Percentiles rank a stretch among this genome's conserved stretches.
Evolutionary conservation across 768 basidiomycete species (phyloP).

Genomic region (Serendipita vermifera): DNA sequence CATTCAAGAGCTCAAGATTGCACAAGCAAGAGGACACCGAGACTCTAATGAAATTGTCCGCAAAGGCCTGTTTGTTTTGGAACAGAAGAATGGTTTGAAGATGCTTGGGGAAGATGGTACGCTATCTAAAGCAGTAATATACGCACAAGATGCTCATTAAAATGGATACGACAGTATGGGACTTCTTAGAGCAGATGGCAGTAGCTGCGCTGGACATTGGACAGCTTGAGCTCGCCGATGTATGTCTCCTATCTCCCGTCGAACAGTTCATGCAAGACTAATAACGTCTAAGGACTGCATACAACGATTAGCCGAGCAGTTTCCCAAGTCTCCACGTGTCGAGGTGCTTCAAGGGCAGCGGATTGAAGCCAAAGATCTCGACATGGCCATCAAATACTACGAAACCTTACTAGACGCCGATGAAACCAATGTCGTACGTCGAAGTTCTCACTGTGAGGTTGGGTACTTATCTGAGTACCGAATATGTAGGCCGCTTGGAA

Average conservation of each 20-base stretch:
- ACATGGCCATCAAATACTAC: slow-evolving; percentile 50
- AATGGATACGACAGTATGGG: slow-evolving; percentile 43
- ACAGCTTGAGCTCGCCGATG: slow-evolving; percentile 58
- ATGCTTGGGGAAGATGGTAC: slow-evolving; percentile 48
- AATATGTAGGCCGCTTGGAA: slow-evolving; percentile 53
- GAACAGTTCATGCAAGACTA: too few relatives aligned
- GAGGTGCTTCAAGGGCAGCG: slow-evolving; percentile 66
- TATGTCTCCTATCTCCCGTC: slow-evolving; percentile 27
- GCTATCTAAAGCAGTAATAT: slow-evolving; percentile 11
- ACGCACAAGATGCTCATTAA: background rate
- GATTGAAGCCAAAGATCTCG: slow-evolving; percentile 51
- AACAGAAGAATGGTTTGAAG: slow-evolving; percentile 29
- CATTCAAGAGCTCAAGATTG: too few relatives aligned
- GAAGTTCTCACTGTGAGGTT: background rate
- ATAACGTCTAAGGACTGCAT: slow-evolving; percentile 69
- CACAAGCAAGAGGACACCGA: slow-evolving; percentile 36
- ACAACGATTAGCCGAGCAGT: slow-evolving; percentile 45
- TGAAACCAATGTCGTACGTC: slow-evolving; percentile 55
- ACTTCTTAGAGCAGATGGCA: slow-evolving; percentile 65
- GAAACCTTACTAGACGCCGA: slow-evolving; percentile 46
- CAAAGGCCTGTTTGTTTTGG: slow-evolving; percentile 37
- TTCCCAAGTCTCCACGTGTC: slow-evolving; percentile 69
- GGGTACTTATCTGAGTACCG: background rate
- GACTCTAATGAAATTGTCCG: slow-evolving; percentile 49
- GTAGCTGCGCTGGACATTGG: slow-evolving; percentile 69